Base-by-base conservation (phyloP, 2,329 filamentous ascomycete species). In the Exophiala sideris region DNA sequence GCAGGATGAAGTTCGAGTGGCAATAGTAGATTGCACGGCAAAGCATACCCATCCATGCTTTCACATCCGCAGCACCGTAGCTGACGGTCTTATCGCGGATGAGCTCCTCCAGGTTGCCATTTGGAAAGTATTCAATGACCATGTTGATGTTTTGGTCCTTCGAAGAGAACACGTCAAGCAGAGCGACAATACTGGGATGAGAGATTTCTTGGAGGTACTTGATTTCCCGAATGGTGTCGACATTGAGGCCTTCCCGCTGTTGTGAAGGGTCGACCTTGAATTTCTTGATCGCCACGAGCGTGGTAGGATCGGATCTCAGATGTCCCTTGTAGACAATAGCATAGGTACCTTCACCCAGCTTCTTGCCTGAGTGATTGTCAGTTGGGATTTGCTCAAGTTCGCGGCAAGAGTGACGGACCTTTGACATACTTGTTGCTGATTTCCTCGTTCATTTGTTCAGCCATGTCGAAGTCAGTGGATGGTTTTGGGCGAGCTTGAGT, bases 41-140 rank as follows among this genome's bases (percentile, higher is more conserved):
- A n/a, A 97, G 81, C 94, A 97, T 97, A 60, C 88, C 89, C 86
- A 96, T 95, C 94, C 94, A 99, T 12, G 91, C 88, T 71, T 99
- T 99, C 71, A 97, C 91, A 71, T 99, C 94, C 14, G 89, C 88
- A 9, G 84, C 83, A 58, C 88, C 88, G 71, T 97, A 97, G 50
- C 85, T 83, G 44, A 96, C 86, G 50, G 86, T 81, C 29, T 82
- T 84, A 72, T 97, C 91, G 70, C 89, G 89, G 70, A 96, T 95
- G 55, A 99, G 82, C 80, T 91, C 90, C 72, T 97, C 90, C 24
- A 99, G 81, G 72, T 99, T 94, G 61, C 94, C 92, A n/a, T 89
- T 83, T 0, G 92, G 91, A 3, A 97, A 80, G 71, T 88, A 95
- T 73, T 99, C 94, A 64, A 99, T 84, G 20, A 99, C 94, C 7